A percentile compares a stretch with the other conserved stretches of the same genome.
Evolutionary conservation across 306 rosid genomes (phyloP).

Genomic region (barrel medic (Medicago truncatula)): MtrunA17r5.0-ANR NC_053044.1:23702001-23702500

Average conservation of each 20-base stretch:
- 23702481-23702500: constrained; percentile 1
- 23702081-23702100: constrained; percentile 13
- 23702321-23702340: no score
- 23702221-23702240: no score
- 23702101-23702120: no score
- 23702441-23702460: background rate
- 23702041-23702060: constrained; percentile 90
- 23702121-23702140: background rate
- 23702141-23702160: no score
- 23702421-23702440: background rate
- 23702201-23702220: no score
- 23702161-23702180: no score
- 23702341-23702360: no score
- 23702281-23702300: no score
- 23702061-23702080: constrained; percentile 67
- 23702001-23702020: constrained; percentile 94
- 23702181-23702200: no score
- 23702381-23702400: background rate
- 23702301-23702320: no score
- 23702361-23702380: background rate
- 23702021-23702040: constrained; percentile 90
- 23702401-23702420: background rate
- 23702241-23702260: no score
- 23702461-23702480: background rate
- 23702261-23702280: no score